Evolutionary conservation across 306 rosid species (phyloP), one percentile per base, ranked within the genome.

Genomic region (Abrus pulchellus): DNA sequence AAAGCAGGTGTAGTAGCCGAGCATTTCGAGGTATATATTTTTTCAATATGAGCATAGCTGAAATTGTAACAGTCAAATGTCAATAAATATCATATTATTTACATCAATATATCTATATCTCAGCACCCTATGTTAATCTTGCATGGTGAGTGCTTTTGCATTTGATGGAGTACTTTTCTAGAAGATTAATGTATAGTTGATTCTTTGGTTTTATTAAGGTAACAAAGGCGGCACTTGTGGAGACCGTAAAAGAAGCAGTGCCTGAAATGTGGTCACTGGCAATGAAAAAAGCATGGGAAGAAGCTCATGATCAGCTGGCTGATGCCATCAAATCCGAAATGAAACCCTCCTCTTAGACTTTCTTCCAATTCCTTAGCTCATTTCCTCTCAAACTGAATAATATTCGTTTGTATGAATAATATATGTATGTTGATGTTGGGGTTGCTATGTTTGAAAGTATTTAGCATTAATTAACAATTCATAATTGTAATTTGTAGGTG

Each of bases 201-300:
- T 29, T 55, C 3, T 63, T 50, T 49, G 6, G 11, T 13, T 59
- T 33, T 52, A 20, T 27, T 5, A 30, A 94, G 98, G 97, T 94
- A 27, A 74, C 87, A 30, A 94, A 80, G 45, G 85, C 53, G 50
- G 97, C 98, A 20, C 90, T 94, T 43, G 38, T 92, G 83, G 97
- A 94, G 64, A 91, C 89, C 5, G 87, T 94, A 70, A 89, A 90
- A 77, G 94, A 87, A 74, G 93, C 94, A 60, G 89, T 92, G 1
- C 91, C 94, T 14, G 93, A 92, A 36, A 83, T 89, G 86, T 94
- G 98, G 98, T 90, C 90, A 10, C 72, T 77, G 3, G 92, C 80
- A 36, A 87, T 91, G 97, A 90, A 85, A 82, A 77, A 81, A 66
- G 98, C 98, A 34, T 94, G 97, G 94, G 92, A 76, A 76, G 89